Evolutionary conservation across 148 eudicot genomes (phyloP), one percentile per base, ranked within the genome.

Genomic region (Silene conica): DNA sequence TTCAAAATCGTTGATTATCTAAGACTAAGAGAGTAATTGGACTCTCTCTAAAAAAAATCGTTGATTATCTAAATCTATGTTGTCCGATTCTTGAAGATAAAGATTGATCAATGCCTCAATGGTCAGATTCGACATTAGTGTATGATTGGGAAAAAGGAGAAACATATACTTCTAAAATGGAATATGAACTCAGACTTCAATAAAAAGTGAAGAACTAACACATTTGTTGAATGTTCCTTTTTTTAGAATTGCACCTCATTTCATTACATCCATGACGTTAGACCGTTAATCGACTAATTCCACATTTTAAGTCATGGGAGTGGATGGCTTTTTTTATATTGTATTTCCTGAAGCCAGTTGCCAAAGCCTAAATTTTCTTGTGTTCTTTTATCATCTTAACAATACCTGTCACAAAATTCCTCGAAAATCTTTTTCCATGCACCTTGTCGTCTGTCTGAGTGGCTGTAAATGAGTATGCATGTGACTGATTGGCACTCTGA

Each of bases 401-500:
- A n/a, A n/a, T n/a, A n/a, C n/a, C n/a, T 23, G 26, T 25, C n/a
- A 23, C 38, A 9, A 3, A 5, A 12, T 4, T 28, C 31, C 31
- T 28, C 31, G 31, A 28, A 28, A 28, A 28, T 28, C 31, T 28
- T 3, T 1, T 28, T 28, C 31, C 31, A 26, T 31, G 23, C 25
- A 67, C 13, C 56, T 23, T 14, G 16, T 46, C 34, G 46, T 65
- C 41, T 59, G 22, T 43, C 31, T 58, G 73, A 70, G 38, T 25
- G 45, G 59, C 34, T 31, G 26, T 34, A 3, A 55, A 34, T 63
- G 25, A 31, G 15, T 72, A 50, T 69, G 19, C 64, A 2, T 62
- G 50, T 77, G 58, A 57, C 74, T 26, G 67, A 75, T 70, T 46
- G 13, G 16, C 3, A 38, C 41, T 67, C 43, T 8, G 23, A 38